A percentile compares a stretch with the other conserved stretches of the same genome.
Evolutionary conservation across 2,329 filamentous ascomycete genomes (phyloP).

Genomic region (Cladophialophora immunda): DNA sequence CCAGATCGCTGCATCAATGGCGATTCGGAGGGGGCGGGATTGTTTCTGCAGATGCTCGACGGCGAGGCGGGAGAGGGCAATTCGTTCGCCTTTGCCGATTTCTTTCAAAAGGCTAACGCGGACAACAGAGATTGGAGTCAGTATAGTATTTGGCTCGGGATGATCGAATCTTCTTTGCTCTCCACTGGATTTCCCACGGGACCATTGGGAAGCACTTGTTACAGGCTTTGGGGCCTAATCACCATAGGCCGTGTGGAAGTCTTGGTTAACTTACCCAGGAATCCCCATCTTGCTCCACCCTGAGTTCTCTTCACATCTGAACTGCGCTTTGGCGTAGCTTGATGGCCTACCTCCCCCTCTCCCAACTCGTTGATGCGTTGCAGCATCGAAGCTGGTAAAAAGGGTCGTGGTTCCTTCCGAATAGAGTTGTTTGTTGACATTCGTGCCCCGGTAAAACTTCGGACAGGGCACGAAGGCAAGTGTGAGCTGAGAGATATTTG

Average conservation of each 20-base stretch:
- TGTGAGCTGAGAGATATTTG: background rate
- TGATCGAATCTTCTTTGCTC: background rate
- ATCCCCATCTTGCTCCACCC: constrained; percentile 50
- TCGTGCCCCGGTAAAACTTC: background rate
- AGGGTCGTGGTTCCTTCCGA: background rate
- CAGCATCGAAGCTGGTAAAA: background rate
- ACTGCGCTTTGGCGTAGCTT: background rate
- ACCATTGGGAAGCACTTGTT: background rate
- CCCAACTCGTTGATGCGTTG: background rate
- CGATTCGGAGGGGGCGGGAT: constrained; percentile 79
- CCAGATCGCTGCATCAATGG: constrained; percentile 97
- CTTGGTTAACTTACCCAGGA: constrained; percentile 49
- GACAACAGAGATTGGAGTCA: background rate
- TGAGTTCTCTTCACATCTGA: background rate
- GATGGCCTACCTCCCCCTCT: background rate
- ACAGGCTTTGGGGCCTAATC: background rate
- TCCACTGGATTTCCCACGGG: background rate
- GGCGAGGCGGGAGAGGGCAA: constrained; percentile 84
- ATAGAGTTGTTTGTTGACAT: constrained; percentile 1
- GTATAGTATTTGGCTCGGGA: background rate
- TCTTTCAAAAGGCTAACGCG: constrained; percentile 81
- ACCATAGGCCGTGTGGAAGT: background rate
- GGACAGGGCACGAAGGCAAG: background rate
- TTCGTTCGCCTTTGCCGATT: constrained; percentile 79
- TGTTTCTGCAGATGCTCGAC: constrained; percentile 76